phyloP scores from a whole-genome alignment of 2,329 filamentous ascomycete species.

The Colletotrichum kahawae region DNA sequence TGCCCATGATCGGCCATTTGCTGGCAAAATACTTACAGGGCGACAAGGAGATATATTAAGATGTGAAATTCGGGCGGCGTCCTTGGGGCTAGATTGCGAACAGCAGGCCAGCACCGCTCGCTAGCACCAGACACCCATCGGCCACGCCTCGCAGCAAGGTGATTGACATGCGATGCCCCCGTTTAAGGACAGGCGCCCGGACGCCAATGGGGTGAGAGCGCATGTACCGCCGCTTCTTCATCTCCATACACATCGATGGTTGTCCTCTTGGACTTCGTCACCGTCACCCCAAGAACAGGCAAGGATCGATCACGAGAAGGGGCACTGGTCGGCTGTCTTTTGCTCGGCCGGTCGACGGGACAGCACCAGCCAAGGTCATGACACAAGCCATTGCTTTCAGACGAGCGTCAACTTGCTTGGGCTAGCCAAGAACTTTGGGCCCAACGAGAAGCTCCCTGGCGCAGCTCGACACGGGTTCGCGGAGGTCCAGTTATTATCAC shows the following conservation, averaged over 20 bases:
- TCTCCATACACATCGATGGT: background rate
- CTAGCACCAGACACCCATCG: background rate
- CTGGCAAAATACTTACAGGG: background rate
- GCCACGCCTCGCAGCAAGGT: background rate
- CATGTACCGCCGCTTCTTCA: background rate
- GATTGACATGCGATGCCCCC: slow-evolving; percentile 16
- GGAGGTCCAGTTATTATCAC: background rate
- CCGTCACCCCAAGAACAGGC: slow-evolving; percentile 14
- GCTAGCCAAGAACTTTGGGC: background rate
- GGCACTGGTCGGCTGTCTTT: background rate
- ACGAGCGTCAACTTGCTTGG: background rate
- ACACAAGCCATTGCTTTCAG: background rate
- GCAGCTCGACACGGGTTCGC: background rate
- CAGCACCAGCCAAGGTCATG: background rate
- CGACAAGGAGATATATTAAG: background rate
- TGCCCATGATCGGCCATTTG: background rate
- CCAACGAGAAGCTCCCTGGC: background rate
- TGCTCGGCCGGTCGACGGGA: background rate
- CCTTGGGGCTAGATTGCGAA: background rate
- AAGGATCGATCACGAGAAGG: slow-evolving; percentile 10
- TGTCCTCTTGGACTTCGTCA: slow-evolving; percentile 21
- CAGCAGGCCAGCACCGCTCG: background rate
- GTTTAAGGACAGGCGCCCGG: background rate
- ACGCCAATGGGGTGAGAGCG: background rate
- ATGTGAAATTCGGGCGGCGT: background rate